Percentiles rank a stretch among this genome's conserved stretches.
phyloP scores from a whole-genome alignment of 768 basidiomycete species.

The Pisolithus sp. region DNA sequence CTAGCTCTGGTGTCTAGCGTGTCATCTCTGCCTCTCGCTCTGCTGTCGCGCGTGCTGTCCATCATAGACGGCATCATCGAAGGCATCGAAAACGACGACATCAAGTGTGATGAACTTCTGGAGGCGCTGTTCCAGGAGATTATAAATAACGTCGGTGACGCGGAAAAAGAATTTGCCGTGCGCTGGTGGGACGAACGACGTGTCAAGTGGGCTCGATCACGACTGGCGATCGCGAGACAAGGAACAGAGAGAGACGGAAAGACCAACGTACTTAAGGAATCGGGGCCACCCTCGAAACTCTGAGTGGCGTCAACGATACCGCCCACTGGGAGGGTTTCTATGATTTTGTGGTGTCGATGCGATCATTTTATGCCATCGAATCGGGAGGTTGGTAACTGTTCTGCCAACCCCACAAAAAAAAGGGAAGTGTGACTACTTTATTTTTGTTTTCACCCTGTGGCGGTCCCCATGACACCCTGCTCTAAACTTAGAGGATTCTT shows the following conservation, averaged over 20 bases:
- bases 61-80: slow-evolving; percentile 35
- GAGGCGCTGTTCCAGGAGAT: slow-evolving; percentile 60
- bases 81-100: slow-evolving; percentile 21
- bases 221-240: background rate
- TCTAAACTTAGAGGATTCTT: too few relatives aligned
- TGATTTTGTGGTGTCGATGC: too few relatives aligned
- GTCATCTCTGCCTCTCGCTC: slow-evolving; percentile 49
- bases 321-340: background rate
- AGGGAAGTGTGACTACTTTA: too few relatives aligned
- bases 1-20: slow-evolving; percentile 61
- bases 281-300: background rate
- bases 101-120: slow-evolving; percentile 39
- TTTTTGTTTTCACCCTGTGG: too few relatives aligned
- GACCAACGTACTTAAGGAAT: background rate
- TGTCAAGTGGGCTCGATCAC: slow-evolving; percentile 14
- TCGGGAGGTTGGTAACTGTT: too few relatives aligned
- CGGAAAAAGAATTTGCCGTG: slow-evolving; percentile 60
- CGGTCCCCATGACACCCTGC: too few relatives aligned
- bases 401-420: too few relatives aligned
- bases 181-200: slow-evolving; percentile 64
- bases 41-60: slow-evolving; percentile 52
- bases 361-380: too few relatives aligned
- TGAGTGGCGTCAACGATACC: background rate
- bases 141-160: slow-evolving; percentile 56
- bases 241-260: background rate